Percentiles rank a stretch among this genome's conserved stretches.
Evolutionary conservation across 139 green algal genomes (phyloP).

Genomic region (Limnomonas spitsbergensis): DNA sequence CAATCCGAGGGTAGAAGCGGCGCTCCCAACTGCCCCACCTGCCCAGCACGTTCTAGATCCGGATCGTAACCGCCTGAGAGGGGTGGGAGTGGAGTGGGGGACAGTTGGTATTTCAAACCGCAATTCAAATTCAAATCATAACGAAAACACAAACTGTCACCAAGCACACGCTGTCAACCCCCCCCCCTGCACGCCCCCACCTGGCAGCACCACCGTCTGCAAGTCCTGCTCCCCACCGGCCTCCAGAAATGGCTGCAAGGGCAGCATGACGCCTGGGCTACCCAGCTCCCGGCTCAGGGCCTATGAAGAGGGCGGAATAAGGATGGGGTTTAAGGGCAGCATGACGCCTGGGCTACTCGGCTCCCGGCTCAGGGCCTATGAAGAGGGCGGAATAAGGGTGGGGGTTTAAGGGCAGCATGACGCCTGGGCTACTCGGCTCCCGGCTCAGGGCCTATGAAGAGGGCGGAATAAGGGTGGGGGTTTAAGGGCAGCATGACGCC

Average conservation of each 20-base stretch:
- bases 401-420: too few relatives aligned
- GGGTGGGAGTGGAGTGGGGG: too few relatives aligned
- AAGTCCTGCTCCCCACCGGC: not conserved
- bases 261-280: conserved; percentile 43
- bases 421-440: too few relatives aligned
- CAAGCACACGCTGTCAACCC: not conserved
- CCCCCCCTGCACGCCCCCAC: not conserved
- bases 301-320: too few relatives aligned
- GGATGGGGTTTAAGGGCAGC: too few relatives aligned
- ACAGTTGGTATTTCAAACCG: too few relatives aligned
- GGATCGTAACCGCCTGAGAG: conserved; percentile 32
- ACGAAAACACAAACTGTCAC: not conserved
- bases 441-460: too few relatives aligned
- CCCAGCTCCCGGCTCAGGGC: conserved; percentile 51
- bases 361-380: too few relatives aligned
- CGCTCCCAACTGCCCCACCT: conserved; percentile 40
- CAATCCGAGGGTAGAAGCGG: conserved; percentile 45
- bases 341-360: too few relatives aligned
- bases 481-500: too few relatives aligned
- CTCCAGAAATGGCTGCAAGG: conserved; percentile 55
- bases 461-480: too few relatives aligned
- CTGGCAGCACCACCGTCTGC: conserved; percentile 33
- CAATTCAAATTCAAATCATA: not conserved
- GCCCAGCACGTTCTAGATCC: conserved; percentile 28
- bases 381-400: too few relatives aligned